phyloP scores from a whole-genome alignment of 768 basidiomycete species.

The Goffeauzyma gilvescens region DNA sequence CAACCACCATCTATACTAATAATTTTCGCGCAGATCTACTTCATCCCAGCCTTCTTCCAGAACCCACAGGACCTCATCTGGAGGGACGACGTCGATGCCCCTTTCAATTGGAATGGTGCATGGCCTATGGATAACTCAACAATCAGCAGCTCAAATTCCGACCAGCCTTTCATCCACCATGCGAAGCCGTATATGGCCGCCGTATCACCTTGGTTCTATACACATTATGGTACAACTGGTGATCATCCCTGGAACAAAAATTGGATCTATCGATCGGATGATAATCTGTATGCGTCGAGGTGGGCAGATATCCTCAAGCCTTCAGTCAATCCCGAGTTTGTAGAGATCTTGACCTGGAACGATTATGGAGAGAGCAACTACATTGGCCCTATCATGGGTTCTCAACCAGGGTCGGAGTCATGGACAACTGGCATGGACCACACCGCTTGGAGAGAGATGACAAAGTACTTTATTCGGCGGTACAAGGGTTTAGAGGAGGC shows the following conservation, averaged over 20 bases:
- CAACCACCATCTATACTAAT: not conserved
- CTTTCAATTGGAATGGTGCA: conserved; percentile 30
- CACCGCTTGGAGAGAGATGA: conserved; percentile 23
- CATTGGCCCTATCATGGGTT: conserved; percentile 26
- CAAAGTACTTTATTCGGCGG: conserved; percentile 15
- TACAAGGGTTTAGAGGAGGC: conserved; percentile 13
- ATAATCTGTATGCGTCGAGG: conserved; percentile 24
- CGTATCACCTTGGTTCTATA: conserved; percentile 29
- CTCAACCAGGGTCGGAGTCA: conserved; percentile 28
- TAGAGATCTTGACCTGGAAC: conserved; percentile 32
- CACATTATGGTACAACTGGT: conserved; percentile 30
- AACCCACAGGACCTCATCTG: conserved; percentile 24
- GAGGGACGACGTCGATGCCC: conserved; percentile 21
- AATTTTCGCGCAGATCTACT: conserved; percentile 24
- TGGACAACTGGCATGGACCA: conserved; percentile 29
- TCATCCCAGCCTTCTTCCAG: conserved; percentile 31
- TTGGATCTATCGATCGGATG: conserved; percentile 32
- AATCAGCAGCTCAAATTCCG: conserved; percentile 12
- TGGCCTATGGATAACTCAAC: conserved; percentile 24
- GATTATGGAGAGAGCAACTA: conserved; percentile 30
- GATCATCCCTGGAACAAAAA: conserved; percentile 32
- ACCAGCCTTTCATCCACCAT: conserved; percentile 19
- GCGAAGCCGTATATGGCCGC: conserved; percentile 32
- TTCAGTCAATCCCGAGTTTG: conserved; percentile 20
- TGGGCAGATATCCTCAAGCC: conserved; percentile 19